Evolutionary conservation across 2,329 filamentous ascomycete species (phyloP), one percentile per base, ranked within the genome.

Genomic region (Ophiostoma triangulosporum): DNA sequence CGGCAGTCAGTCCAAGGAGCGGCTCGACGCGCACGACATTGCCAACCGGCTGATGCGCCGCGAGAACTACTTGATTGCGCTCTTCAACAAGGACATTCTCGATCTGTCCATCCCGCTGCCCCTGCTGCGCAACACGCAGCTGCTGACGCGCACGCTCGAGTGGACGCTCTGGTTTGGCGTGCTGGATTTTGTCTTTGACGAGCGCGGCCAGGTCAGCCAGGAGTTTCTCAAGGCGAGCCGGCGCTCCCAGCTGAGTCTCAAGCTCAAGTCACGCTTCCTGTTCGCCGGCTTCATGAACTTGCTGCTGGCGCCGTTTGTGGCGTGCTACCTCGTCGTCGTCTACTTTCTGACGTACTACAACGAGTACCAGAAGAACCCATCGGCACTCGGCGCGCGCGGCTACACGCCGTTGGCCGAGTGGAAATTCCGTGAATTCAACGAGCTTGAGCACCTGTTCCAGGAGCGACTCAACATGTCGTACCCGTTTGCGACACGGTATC

Each of bases 381-480:
- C 88, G 0, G 83, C 89, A 58, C 78, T 95, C 35, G 86, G 87
- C n/a, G 84, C 88, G 15, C 82, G 93, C 38, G 84, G 89, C 59
- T 98, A 96, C 64, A 97, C 91, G 0, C 87, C 89, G 1, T 78
- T 95, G 50, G 93, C 93, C 0, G 86, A 95, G 65, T 98, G 93
- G 93, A 97, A 96, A 63, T 96, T 98, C 58, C 84, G 93, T 48
- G 91, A 97, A 65, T 98, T 97, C 75, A 98, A 98, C 63, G 93
- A 98, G 66, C 75, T 98, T 1, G 84, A 85, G 54, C 93, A 98
- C 66, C 75, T 97, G 2, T 98, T 97, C 62, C 80, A 89, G 56
- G 86, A 91, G 59, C 82, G 93, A 20, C 74, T 91, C 40, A 90
- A 95, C 59, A 94, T 97, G 85, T 95, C 93, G 0, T 89, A 93